Evolutionary conservation across 345 rosid species (phyloP), one percentile per base, ranked within the genome.

Genomic region (Salix dunnii): DNA sequence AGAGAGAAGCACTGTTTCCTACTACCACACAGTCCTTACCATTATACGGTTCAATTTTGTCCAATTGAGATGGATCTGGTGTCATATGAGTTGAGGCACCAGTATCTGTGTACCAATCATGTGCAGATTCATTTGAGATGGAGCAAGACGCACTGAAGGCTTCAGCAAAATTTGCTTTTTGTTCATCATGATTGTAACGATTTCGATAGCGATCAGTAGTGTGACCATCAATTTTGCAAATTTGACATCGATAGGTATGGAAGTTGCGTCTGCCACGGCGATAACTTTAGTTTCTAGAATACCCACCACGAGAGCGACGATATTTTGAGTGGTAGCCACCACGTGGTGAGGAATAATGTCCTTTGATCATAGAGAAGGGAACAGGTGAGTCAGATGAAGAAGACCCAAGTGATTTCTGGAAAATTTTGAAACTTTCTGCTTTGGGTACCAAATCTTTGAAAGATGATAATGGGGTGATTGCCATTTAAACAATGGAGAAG

Each of bases 21-120:
- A 78, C 58, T 64, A 78, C 65, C 12, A 78, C 66, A 46, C 12
- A 48, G 64, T 78, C 76, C 61, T 71, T 61, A 70, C 75, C 30
- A n/a, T 28, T 78, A 63, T 78, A 78, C 2, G 13, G 3, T 14
- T 31, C 67, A 25, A 67, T 18, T 4, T 73, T 25, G 7, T 51
- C 68, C 42, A 72, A 38, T 4, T 36, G 36, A 28, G 74, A 67
- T 1, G 12, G 46, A 43, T 8, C 4, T 6, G 13, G 23, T 4
- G 80, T 71, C 40, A 68, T 76, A 4, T 69, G 40, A 10, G 77
- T 13, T 5, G 30, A 66, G 38, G 73, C 61, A 7, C 66, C 67
- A 23, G 40, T 53, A 35, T 73, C 76, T 5, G 40, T 27, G 10
- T 23, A 72, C 81, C 30, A 70, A 10, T 77, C 49, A 0, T 31